phyloP scores from a whole-genome alignment of 371 early-diverging fungal species.

The Encephalitozoon cuniculi region DNA sequence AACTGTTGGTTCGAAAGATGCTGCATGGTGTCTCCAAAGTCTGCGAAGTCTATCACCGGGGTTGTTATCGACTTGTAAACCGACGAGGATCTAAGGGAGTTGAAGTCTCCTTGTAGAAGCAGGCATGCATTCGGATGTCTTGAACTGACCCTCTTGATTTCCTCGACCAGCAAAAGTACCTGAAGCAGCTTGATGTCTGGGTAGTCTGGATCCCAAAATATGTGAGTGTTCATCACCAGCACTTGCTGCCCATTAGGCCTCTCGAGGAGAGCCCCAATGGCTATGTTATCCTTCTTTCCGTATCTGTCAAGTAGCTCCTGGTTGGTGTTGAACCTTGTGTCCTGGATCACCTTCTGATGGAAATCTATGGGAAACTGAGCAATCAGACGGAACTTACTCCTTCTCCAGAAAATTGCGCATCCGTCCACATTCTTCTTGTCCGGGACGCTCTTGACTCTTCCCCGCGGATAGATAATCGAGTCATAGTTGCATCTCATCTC shows the following conservation, averaged over 20 bases:
- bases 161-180: slow-evolving; percentile 82
- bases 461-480: slow-evolving; percentile 80
- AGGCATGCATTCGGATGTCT: slow-evolving; percentile 55
- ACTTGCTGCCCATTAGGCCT: slow-evolving; percentile 30
- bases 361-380: slow-evolving; percentile 77
- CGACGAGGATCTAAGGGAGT: slow-evolving; percentile 77
- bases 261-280: slow-evolving; percentile 73
- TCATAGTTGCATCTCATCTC: slow-evolving; percentile 65
- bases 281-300: slow-evolving; percentile 86
- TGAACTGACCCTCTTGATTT: slow-evolving; percentile 64
- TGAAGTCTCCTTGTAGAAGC: slow-evolving; percentile 79
- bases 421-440: slow-evolving; percentile 83
- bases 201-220: slow-evolving; percentile 65
- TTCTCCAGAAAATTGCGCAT: slow-evolving; percentile 86
- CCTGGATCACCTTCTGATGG: slow-evolving; percentile 74
- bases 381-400: slow-evolving; percentile 67
- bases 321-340: slow-evolving; percentile 73
- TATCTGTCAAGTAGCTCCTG: slow-evolving; percentile 81
- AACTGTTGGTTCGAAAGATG: slow-evolving; percentile 67
- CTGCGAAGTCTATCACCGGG: slow-evolving; percentile 52
- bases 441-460: slow-evolving; percentile 77
- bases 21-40: slow-evolving; percentile 71
- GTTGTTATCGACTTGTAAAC: slow-evolving; percentile 76
- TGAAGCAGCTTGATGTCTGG: slow-evolving; percentile 94
- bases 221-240: slow-evolving; percentile 73